Evolutionary conservation across 2,329 filamentous ascomycete genomes (phyloP), one percentile per base, ranked within the genome.

Genomic region (Lecanosticta acicola): DNA sequence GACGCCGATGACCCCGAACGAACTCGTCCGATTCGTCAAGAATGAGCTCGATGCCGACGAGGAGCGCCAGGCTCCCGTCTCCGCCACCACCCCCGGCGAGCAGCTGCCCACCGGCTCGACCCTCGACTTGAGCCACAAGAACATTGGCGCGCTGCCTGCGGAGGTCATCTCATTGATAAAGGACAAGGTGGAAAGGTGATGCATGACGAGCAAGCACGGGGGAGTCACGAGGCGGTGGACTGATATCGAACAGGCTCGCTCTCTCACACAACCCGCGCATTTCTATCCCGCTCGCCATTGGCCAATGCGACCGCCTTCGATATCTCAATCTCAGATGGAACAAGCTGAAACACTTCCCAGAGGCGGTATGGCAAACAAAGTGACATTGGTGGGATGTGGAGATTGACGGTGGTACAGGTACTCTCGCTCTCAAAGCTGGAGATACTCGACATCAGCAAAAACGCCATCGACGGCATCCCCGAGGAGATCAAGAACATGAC

Each of bases 381-480:
- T 26, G 24, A 2, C 14, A 8, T 17, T 14, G 14, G n/a, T 26
- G 11, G 20, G 29, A 18, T 16, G 46, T 20, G 38, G 19, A 17
- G 17, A 32, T 29, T 47, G 29, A 43, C 32, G 13, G 36, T 13
- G 39, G 39, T 42, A 45, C 62, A 94, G 89, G 79, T 97, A 48
- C 90, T 91, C 64, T 83, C 89, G 66, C 76, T 97, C 51, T 83
- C 80, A 42, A 85, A 88, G 26, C 78, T 97, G 45, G 90, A 97
- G 68, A 95, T 96, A 48, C 78, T 97, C 50, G 91, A 97, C 68
- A 77, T 97, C 44, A 90, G 89, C 64, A 81, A 87, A 58, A 97
- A 97, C 65, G 87, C 85, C 65, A 81, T 97, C 50, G 79, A 78
- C 39, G 72, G 78, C 8, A 76, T 97, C 1, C 89, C 91, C 0